Base-by-base conservation (phyloP, 2,329 filamentous ascomycete species). In the Claviceps lovelessii region DNA sequence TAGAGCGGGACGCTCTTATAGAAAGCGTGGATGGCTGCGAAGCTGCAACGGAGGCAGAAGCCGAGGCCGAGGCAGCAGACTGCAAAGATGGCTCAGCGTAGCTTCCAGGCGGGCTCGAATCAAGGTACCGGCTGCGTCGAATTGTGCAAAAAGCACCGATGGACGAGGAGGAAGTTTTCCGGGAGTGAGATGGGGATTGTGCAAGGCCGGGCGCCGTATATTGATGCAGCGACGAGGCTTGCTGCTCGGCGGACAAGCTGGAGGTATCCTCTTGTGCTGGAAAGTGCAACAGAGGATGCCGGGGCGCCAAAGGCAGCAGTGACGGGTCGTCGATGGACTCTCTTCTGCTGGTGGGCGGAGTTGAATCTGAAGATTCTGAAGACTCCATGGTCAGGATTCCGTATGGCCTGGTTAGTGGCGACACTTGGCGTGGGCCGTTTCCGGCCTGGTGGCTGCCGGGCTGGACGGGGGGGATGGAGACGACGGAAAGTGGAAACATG, bases 71-170 rank as follows among this genome's bases (percentile, higher is more conserved):
- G 39, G 61, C 57, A 77, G 86, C 84, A 59, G 79, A 84, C 57
- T 84, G 73, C 66, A 75, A 84, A 55, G 81, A 75, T 63, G 76
- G 75, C 56, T 81, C 80, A 58, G 78, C 75, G 65, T 79, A 75
- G 58, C 74, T 73, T 55, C 77, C 75, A 57, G 76, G 78, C 35
- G 77, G 78, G 59, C 79, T 78, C 39, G 82, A 74, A 62, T 85
- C 81, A 55, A 76, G 76, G 65, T 79, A 75, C 54, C 76, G 73
- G 59, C 76, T 74, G 67, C 85, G 85, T 57, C 76, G 77, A 60
- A 68, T 68, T 57, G 65, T 60, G 54, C 67, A 56, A 41, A 62
- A 64, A 53, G 61, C 64, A 55, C 60, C 58, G 51, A 65, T 64
- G 35, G 74, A 70, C 53, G 75, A 72, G 58, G 77, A 73, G 56